Base-by-base conservation (phyloP, 495 filamentous ascomycete genomes). In the Amniculicola lignicola region DNA sequence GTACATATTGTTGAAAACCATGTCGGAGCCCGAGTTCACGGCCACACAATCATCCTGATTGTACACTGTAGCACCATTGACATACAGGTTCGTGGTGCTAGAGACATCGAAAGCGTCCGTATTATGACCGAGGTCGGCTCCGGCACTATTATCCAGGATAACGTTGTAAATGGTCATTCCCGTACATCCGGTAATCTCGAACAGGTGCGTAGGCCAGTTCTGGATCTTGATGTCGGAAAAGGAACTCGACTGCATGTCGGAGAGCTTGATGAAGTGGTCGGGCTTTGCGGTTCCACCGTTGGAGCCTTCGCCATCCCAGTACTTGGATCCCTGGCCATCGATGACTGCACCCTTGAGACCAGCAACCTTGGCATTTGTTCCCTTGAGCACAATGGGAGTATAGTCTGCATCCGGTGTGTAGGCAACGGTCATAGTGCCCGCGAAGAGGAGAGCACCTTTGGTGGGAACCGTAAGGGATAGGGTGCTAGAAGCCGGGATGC, bases 251-350 rank as follows among this genome's bases (percentile, higher is more conserved):
- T 25, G 11, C 15, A 52, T n/a, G 19, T 40, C 25, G 31, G 68
- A 73, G 28, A 76, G 56, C 15, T 70, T 69, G 57, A 77, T 71
- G 64, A 79, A 77, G 63, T 75, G 72, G 53, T 79, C 66, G 2
- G 76, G 76, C 48, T 52, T 52, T 1, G 35, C n/a, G n/a, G 41
- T 41, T 15, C 31, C 48, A 7, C 48, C 48, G 25, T 40, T 77
- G 16, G 69, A 72, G 12, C 75, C 75, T 28, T 70, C 40, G n/a
- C 75, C 75, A 51, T 78, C 75, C 75, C 75, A 78, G 61, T 72
- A 78, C 5, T 64, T 62, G 16, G 57, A 58, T 18, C 75, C 74
- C 54, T 78, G 76, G 28, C 75, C 74, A 50, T 77, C 71, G 24
- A 77, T 74, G 18, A 75, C 58, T 31, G 68, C 67, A 19, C 69